Evolutionary conservation across 768 basidiomycete genomes (phyloP), one percentile per base, ranked within the genome.

Genomic region (Pleurotus eryngii): DNA sequence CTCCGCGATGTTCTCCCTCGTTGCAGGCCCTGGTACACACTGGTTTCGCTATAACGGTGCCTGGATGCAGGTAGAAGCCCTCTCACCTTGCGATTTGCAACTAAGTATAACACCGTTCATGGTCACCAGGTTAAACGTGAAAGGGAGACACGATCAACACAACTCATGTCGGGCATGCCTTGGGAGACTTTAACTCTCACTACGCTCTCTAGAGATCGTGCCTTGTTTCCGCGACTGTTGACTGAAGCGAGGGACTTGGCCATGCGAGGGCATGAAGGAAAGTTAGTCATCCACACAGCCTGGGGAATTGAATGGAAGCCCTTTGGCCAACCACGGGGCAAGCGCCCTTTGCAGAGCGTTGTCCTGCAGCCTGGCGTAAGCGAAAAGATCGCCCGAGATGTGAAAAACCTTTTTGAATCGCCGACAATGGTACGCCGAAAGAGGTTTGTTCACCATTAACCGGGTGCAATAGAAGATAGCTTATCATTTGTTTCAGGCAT

Each of bases 141-240:
- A 74, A 85, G 97, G 53, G 94, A 97, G 71, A 90, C 90, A 18
- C 89, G 92, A 62, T 86, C 95, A 26, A 91, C 95, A 83, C 88
- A 94, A 65, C 77, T 94, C 47, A 89, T 89, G 78, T 90, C 92
- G 4, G 95, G 96, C 5, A 83, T 84, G 5, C 97, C 97, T 58
- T 99, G 96, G 95, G 97, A 99, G 72, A 98, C 96, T 0, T 86
- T 98, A 46, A 95, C 88, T 39, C 78, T 99, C 45, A 99, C 95
- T 4, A 87, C 97, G 1, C 82, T 99, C 38, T 96, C 94, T 14
- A 80, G 87, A 46, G 95, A 96, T 70, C 86, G 95, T 40, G 65
- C 69, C 2, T 74, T 98, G 18, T 98, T 99, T 69, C 82, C 92
- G 1, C 65, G 76, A 43, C 76, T 99, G 5, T 84, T 99, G 3